Conservation (phyloP, 1,284 basidiomycete genomes). For the Boletellus sp. region DNA sequence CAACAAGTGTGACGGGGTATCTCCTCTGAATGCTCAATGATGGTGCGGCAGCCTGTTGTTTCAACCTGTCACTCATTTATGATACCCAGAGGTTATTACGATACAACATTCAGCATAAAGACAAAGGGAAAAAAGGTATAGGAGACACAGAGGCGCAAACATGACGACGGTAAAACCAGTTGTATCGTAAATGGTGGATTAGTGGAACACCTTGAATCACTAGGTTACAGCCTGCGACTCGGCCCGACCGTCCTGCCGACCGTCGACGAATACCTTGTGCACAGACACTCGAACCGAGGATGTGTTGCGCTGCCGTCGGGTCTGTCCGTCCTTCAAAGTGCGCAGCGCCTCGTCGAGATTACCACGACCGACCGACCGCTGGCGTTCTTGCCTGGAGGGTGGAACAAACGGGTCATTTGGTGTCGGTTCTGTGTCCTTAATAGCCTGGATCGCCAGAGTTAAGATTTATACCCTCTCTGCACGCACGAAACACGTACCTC, state of each 20-base stretch:
- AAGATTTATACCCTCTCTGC: neutral
- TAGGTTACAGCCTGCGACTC: neutral
- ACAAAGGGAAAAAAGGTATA: neutral
- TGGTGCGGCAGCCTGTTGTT: neutral
- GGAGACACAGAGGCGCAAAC: neutral
- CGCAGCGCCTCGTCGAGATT: conserved; percentile 80
- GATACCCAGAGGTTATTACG: neutral
- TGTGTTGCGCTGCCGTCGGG: conserved; percentile 46
- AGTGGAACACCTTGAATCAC: neutral
- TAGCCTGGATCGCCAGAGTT: conserved; percentile 9
- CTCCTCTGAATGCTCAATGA: conserved; percentile 45
- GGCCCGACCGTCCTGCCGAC: conserved; percentile 21
- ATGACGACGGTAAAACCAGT: no score
- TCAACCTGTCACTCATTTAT: neutral
- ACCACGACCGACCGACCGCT: conserved; percentile 63
- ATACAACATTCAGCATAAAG: no score
- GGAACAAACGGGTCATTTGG: conserved; percentile 9
- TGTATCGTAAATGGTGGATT: neutral
- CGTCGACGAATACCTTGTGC: conserved; percentile 80
- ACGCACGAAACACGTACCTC: conserved; percentile 6
- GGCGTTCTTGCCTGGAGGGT: conserved; percentile 30
- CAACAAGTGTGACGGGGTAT: conserved; percentile 52
- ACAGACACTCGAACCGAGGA: conserved; percentile 40
- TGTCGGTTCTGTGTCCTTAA: neutral
- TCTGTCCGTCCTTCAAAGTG: conserved; percentile 68